phyloP scores from a whole-genome alignment of 78 protist species.

The Pelomyxa schiedti region DNA sequence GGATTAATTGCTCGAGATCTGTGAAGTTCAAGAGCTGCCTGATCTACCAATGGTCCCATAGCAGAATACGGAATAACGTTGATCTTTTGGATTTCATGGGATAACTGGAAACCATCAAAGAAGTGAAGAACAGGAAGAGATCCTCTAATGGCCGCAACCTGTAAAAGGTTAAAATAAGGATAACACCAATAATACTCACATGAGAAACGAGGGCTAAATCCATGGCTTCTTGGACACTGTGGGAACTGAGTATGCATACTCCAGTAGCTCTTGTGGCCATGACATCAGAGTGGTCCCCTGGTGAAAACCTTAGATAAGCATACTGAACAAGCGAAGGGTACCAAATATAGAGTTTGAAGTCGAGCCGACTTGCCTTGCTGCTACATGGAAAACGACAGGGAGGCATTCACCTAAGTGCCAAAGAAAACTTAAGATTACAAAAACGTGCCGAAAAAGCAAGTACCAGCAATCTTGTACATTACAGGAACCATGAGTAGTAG shows the following conservation, averaged over 20 bases:
- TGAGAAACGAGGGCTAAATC: background rate
- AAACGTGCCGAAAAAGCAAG: no score
- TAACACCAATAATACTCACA: no score
- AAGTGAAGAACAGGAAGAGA: constrained; percentile 57
- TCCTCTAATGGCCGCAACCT: constrained; percentile 4
- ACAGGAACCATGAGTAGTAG: constrained; percentile 66
- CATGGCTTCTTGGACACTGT: constrained; percentile 39
- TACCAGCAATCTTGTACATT: constrained; percentile 68
- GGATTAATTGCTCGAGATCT: constrained; percentile 44
- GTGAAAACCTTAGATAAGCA: background rate
- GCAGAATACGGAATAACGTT: constrained; percentile 3
- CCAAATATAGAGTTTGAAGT: constrained; percentile 23
- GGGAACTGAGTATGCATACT: constrained; percentile 14
- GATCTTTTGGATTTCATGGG: constrained; percentile 48
- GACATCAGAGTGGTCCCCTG: constrained; percentile 62
- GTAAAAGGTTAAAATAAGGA: no score
- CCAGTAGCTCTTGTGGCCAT: constrained; percentile 47
- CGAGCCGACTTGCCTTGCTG: constrained; percentile 41
- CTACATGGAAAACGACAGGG: constrained; percentile 57
- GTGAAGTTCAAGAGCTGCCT: constrained; percentile 8
- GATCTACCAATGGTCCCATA: constrained; percentile 4
- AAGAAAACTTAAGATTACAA: no score
- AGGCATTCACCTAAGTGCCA: constrained; percentile 47
- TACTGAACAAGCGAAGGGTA: background rate
- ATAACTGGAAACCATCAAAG: constrained; percentile 62